phyloP scores from a whole-genome alignment of 352 stramenopile genomes.

The Phytopythium chamaehyphon region DNA sequence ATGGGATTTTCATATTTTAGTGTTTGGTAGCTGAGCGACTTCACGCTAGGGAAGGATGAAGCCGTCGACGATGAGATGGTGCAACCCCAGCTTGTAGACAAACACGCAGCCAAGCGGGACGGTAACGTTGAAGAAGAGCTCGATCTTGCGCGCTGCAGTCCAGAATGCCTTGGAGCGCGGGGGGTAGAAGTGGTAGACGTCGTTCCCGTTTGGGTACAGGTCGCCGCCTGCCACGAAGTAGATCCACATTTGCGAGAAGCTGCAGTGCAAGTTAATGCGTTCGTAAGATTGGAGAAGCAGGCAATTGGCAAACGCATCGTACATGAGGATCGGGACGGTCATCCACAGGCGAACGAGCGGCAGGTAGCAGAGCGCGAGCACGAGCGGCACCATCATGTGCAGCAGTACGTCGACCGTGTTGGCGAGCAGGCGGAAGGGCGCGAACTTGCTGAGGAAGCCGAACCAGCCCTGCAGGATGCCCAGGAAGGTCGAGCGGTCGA shows the following conservation, averaged over 20 bases:
- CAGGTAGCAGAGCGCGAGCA: constrained; percentile 39
- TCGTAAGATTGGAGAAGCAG: too few species aligned
- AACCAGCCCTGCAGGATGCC: constrained; percentile 47
- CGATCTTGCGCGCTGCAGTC: constrained; percentile 33
- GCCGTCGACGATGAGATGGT: constrained; percentile 26
- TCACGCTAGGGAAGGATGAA: constrained; percentile 8
- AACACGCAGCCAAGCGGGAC: constrained; percentile 33
- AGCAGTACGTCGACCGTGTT: constrained; percentile 36
- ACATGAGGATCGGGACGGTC: constrained; percentile 37
- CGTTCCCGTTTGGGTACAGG: constrained; percentile 27
- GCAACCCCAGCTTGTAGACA: constrained; percentile 16
- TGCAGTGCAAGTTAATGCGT: constrained; percentile 2
- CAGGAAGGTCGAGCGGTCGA: constrained; percentile 41
- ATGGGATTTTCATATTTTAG: too few species aligned
- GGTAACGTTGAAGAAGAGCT: constrained; percentile 36
- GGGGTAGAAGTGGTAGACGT: constrained; percentile 43
- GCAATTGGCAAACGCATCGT: constrained; percentile 5
- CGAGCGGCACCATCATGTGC: constrained; percentile 38
- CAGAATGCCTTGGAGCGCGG: constrained; percentile 41
- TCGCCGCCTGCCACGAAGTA: constrained; percentile 33
- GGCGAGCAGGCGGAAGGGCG: constrained; percentile 23
- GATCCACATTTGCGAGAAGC: constrained; percentile 45
- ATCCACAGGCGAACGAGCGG: constrained; percentile 43
- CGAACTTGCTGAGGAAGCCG: constrained; percentile 34
- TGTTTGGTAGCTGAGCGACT: too few species aligned